A percentile compares a stretch with the other conserved stretches of the same genome.
Conservation (phyloP, 257 asterid genomes). For the Nicotiana paniculata region DNA sequence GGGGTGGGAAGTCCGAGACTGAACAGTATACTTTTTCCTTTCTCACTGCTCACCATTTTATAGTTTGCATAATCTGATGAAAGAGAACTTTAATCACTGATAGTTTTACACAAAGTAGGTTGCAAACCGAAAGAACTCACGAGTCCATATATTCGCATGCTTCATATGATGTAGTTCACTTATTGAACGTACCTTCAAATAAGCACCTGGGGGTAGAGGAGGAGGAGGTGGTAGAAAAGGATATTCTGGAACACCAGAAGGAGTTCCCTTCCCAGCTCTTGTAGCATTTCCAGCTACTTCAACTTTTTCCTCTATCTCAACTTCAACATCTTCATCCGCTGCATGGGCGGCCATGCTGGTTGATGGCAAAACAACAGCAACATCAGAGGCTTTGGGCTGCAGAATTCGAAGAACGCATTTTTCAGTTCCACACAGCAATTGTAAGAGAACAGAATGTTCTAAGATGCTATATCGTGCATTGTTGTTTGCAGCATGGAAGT, state of each 20-base stretch:
- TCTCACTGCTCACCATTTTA: not conserved
- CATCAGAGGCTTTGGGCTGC: conserved; percentile 53
- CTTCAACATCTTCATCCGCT: conserved; percentile 60
- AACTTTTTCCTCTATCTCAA: conserved; percentile 45
- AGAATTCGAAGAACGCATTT: not conserved
- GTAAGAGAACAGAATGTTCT: not conserved
- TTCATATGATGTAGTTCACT: not conserved
- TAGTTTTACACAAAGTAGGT: not conserved
- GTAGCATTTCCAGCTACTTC: conserved; percentile 26
- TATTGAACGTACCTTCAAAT: conserved; percentile 43
- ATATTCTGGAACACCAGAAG: conserved; percentile 18
- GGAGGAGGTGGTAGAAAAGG: conserved; percentile 65
- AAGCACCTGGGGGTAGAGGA: conserved; percentile 44
- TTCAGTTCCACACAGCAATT: not conserved
- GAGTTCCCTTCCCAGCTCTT: conserved; percentile 23
- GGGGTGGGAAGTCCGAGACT: not conserved
- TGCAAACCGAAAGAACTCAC: not conserved
- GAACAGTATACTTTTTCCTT: not conserved
- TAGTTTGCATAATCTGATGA: not conserved
- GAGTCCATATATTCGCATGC: not conserved
- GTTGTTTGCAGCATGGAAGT: not conserved
- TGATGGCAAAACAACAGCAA: conserved; percentile 41
- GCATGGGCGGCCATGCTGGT: conserved; percentile 89
- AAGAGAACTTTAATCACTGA: not conserved
- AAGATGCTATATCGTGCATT: not conserved